phyloP scores from a whole-genome alignment of 2,329 filamentous ascomycete species.

The Aspergillus sp. region DNA sequence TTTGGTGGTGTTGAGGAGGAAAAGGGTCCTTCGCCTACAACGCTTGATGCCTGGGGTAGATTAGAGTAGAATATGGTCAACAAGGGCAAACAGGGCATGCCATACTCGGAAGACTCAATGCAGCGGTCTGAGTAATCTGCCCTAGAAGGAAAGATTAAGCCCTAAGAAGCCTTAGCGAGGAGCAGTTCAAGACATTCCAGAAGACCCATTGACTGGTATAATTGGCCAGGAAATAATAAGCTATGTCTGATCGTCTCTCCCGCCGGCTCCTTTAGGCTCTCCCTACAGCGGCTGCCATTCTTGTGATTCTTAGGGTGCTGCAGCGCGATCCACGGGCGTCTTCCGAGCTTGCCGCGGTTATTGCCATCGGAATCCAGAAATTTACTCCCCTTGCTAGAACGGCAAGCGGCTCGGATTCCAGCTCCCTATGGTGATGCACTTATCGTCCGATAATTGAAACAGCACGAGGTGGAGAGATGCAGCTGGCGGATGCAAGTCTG shows the following conservation, averaged over 20 bases:
- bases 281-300: background rate
- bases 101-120: background rate
- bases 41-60: too few relatives aligned
- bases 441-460: background rate
- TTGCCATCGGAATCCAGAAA: background rate
- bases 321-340: background rate
- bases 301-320: background rate
- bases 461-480: background rate
- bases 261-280: background rate
- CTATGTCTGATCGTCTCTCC: background rate
- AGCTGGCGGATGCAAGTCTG: background rate
- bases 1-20: too few relatives aligned
- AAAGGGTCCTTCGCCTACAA: too few relatives aligned
- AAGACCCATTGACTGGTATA: background rate
- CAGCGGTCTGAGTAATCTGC: background rate
- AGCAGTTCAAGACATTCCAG: background rate
- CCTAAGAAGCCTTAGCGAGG: background rate
- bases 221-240: background rate
- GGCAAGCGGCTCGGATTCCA: background rate
- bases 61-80: too few relatives aligned
- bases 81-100: too few relatives aligned
- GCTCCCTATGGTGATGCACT: background rate
- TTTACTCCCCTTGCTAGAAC: background rate
- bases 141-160: background rate
- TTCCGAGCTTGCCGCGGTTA: conserved; percentile 4